Evolutionary conservation across 2,329 filamentous ascomycete species (phyloP).

Genomic region (Monilinia laxa): DNA sequence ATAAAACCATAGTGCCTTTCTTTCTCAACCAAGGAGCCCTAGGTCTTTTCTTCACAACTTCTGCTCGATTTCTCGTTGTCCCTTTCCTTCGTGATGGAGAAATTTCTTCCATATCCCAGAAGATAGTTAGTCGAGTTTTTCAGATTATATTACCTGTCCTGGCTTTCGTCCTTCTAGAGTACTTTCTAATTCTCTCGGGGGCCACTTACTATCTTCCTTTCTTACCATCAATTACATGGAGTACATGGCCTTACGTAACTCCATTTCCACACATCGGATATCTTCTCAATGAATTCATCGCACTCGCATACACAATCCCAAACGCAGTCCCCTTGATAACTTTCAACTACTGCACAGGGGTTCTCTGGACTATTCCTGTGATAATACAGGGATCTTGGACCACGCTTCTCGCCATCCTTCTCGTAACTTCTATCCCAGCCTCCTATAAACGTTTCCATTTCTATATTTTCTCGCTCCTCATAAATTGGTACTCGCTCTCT

Average conservation of each 20-base stretch:
- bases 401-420: slow-evolving; percentile 45
- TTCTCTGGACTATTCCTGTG: slow-evolving; percentile 51
- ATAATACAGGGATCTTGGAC: slow-evolving; percentile 49
- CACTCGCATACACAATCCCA: slow-evolving; percentile 49
- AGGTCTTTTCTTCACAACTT: slow-evolving; percentile 50
- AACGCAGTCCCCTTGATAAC: slow-evolving; percentile 50
- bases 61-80: slow-evolving; percentile 47
- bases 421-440: slow-evolving; percentile 47
- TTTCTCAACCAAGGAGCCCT: slow-evolving; percentile 50
- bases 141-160: slow-evolving; percentile 49
- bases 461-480: slow-evolving; percentile 46
- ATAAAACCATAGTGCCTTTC: slow-evolving; percentile 46
- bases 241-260: slow-evolving; percentile 48
- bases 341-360: slow-evolving; percentile 50
- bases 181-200: slow-evolving; percentile 48
- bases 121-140: slow-evolving; percentile 46
- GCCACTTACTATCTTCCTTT: slow-evolving; percentile 47
- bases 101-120: slow-evolving; percentile 46
- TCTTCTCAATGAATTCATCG: slow-evolving; percentile 47
- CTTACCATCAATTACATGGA: slow-evolving; percentile 49
- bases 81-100: slow-evolving; percentile 47
- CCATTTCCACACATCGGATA: slow-evolving; percentile 45
- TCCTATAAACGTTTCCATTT: slow-evolving; percentile 49
- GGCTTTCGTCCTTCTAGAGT: slow-evolving; percentile 46
- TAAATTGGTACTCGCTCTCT: slow-evolving; percentile 49